A percentile compares a stretch with the other conserved stretches of the same genome.
Evolutionary conservation across 163 green algal genomes (phyloP).

Genomic region (Chloroidium sp.): DNA sequence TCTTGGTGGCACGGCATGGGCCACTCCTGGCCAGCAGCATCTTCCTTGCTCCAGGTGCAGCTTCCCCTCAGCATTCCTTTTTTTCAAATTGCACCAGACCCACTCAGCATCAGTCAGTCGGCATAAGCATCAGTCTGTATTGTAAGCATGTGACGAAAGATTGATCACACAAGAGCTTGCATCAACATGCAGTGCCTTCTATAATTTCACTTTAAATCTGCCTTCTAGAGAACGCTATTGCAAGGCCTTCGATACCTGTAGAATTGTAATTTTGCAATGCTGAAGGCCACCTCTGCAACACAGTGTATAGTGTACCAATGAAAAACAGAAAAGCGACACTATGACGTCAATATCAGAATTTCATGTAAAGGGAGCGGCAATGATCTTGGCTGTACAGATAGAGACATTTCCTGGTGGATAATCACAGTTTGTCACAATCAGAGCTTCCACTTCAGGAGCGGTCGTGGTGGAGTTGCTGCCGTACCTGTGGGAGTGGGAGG

Average conservation of each 20-base stretch:
- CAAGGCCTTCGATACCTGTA: neutral
- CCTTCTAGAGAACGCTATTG: neutral
- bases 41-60: constrained; percentile 53
- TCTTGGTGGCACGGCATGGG: constrained; percentile 66
- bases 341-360: no score
- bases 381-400: neutral
- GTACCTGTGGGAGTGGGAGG: constrained; percentile 78
- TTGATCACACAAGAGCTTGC: no score
- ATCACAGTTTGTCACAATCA: neutral
- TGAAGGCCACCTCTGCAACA: no score
- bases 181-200: no score
- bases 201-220: no score
- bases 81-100: no score
- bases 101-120: no score
- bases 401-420: no score
- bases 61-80: neutral
- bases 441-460: constrained; percentile 19
- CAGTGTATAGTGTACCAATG: no score
- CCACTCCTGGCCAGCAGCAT: constrained; percentile 54
- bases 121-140: no score
- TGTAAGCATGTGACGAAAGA: no score
- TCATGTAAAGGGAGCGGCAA: neutral
- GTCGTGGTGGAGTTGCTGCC: constrained; percentile 75
- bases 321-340: no score
- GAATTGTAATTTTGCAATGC: neutral